These are phyloP conservation scores for Trichoderma hamatum DNA, from an alignment of 2,329 filamentous ascomycete genomes.

Conservation along the genomic window DNA sequence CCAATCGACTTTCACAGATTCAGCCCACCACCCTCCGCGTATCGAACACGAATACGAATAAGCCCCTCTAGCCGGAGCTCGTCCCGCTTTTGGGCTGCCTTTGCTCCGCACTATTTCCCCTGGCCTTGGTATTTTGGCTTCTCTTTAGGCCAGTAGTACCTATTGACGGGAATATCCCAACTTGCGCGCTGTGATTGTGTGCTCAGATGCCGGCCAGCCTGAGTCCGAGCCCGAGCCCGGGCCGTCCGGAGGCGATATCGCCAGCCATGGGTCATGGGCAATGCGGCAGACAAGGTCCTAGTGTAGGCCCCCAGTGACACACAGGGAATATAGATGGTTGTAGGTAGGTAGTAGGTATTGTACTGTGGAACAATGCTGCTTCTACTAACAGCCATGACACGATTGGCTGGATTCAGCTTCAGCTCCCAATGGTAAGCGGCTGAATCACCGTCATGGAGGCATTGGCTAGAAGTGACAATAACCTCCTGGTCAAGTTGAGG, in stretches of 20 bases:
- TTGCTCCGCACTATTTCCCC: slow-evolving; percentile 6
- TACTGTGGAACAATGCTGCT: not conserved
- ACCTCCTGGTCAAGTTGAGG: not conserved
- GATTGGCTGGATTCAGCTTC: not conserved
- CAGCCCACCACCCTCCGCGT: not conserved
- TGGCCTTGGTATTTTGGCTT: not conserved
- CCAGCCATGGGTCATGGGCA: not conserved
- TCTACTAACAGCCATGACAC: not conserved
- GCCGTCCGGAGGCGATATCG: not conserved
- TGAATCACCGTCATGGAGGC: too few relatives aligned
- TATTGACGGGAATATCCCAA: not conserved
- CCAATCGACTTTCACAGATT: slow-evolving; percentile 22
- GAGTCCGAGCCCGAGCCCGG: not conserved
- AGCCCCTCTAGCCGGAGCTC: not conserved
- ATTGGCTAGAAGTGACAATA: not conserved
- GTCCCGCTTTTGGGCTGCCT: slow-evolving; percentile 12
- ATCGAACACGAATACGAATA: slow-evolving; percentile 35
- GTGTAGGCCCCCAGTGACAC: not conserved
- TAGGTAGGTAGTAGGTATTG: not conserved
- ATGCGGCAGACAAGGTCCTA: not conserved
- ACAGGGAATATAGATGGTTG: not conserved
- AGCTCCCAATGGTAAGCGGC: too few relatives aligned
- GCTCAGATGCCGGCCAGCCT: not conserved
- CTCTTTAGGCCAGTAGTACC: not conserved
- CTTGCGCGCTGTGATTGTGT: not conserved